Conservation (phyloP, 2,329 filamentous ascomycete genomes). For the Aspergillus sp. region DNA sequence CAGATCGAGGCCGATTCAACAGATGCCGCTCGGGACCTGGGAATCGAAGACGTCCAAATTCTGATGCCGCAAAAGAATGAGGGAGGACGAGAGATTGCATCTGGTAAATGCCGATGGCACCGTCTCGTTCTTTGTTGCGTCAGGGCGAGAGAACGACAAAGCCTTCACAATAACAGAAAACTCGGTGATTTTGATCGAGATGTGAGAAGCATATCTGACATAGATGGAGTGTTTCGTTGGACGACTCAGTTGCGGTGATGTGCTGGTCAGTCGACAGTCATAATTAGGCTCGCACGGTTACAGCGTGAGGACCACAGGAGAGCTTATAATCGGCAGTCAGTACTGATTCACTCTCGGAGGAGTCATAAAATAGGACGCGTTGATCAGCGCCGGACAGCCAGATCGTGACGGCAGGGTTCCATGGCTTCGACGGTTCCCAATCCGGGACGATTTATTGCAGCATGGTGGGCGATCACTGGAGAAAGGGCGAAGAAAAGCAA, state of each 20-base stretch:
- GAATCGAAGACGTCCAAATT: constrained; percentile 38
- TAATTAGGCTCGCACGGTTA: constrained; percentile 21
- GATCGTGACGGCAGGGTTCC: constrained; percentile 39
- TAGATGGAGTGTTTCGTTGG: constrained; percentile 12
- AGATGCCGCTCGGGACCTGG: constrained; percentile 34
- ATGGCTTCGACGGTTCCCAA: constrained; percentile 36
- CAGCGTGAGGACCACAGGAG: constrained; percentile 26
- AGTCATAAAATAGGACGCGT: constrained; percentile 38
- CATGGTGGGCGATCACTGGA: constrained; percentile 38
- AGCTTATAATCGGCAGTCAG: constrained; percentile 36
- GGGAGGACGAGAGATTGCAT: constrained; percentile 45
- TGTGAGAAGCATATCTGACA: constrained; percentile 31
- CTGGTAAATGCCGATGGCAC: constrained; percentile 22
- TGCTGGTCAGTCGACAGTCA: constrained; percentile 26
- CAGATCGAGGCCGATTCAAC: constrained; percentile 34
- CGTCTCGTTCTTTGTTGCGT: background rate
- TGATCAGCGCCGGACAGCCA: constrained; percentile 34
- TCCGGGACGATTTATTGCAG: constrained; percentile 37
- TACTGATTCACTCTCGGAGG: constrained; percentile 34
- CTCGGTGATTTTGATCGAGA: constrained; percentile 18
- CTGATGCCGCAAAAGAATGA: constrained; percentile 36
- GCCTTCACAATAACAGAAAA: constrained; percentile 26
- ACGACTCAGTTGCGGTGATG: constrained; percentile 15
- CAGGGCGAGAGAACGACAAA: background rate
- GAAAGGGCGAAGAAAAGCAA: constrained; percentile 22